Conservation (phyloP, 2,329 filamentous ascomycete genomes). For the Plectosphaerella sp. region DNA sequence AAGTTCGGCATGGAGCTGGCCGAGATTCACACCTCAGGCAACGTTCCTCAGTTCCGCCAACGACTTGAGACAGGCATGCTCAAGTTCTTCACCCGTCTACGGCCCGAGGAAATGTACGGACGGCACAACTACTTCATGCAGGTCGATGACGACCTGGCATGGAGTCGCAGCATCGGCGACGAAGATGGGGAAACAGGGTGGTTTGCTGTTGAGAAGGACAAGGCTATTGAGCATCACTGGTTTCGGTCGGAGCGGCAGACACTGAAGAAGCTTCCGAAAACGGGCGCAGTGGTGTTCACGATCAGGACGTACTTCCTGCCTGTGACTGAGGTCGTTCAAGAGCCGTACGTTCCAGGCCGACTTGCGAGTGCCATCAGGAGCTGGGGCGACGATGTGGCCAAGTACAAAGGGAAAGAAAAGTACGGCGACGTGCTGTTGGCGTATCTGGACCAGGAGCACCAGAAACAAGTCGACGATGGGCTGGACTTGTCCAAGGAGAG, state of each 20-base stretch:
- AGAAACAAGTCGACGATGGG: constrained; percentile 66
- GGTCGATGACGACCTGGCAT: constrained; percentile 71
- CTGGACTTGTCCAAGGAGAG: constrained; percentile 59
- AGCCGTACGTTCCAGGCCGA: constrained; percentile 73
- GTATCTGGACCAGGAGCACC: constrained; percentile 70
- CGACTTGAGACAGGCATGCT: constrained; percentile 75
- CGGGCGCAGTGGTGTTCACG: constrained; percentile 63
- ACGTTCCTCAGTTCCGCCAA: constrained; percentile 66
- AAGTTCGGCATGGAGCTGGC: constrained; percentile 75
- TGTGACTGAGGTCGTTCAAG: constrained; percentile 60
- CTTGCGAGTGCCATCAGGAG: constrained; percentile 74
- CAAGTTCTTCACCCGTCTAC: constrained; percentile 72
- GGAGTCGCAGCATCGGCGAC: constrained; percentile 69
- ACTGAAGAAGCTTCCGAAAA: constrained; percentile 56
- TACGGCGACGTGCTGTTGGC: constrained; percentile 71
- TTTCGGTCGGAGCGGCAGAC: constrained; percentile 76
- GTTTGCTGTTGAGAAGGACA: constrained; percentile 72
- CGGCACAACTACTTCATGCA: constrained; percentile 87
- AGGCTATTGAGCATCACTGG: constrained; percentile 66
- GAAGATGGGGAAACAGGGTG: constrained; percentile 67
- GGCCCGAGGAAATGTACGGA: constrained; percentile 55
- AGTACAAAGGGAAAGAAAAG: constrained; percentile 73
- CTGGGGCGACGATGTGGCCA: constrained; percentile 73
- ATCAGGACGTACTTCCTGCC: constrained; percentile 78
- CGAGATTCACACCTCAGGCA: constrained; percentile 72